A percentile compares a stretch with the other conserved stretches of the same genome.
Conservation (phyloP, 2,329 filamentous ascomycete species). For the Daldinia eschscholtzii region DNA sequence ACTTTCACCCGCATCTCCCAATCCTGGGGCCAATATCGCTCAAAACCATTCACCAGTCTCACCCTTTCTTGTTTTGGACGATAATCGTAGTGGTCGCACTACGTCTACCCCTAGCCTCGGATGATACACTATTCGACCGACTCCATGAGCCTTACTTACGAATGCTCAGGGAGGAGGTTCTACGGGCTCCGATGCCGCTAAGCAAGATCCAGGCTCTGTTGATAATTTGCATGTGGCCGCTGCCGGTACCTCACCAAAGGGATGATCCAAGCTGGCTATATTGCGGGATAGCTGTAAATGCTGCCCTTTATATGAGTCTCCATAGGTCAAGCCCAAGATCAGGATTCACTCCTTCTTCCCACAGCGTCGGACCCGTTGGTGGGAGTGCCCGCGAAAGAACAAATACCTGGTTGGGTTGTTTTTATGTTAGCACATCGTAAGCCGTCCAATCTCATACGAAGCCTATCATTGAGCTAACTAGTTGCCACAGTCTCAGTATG, state of each 20-base stretch:
- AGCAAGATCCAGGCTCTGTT: constrained; percentile 51
- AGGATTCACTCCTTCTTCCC: constrained; percentile 35
- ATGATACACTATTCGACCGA: constrained; percentile 42
- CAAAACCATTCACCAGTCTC: constrained; percentile 45
- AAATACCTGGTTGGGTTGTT: constrained; percentile 52
- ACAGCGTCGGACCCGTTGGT: constrained; percentile 35
- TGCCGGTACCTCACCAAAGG: constrained; percentile 45
- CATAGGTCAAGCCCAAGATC: constrained; percentile 42
- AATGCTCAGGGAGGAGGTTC: constrained; percentile 41
- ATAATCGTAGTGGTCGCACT: constrained; percentile 46
- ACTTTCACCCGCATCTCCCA: constrained; percentile 48
- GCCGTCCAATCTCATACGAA: constrained; percentile 23
- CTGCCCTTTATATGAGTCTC: constrained; percentile 49
- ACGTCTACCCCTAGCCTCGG: constrained; percentile 36
- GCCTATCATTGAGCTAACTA: constrained; percentile 7
- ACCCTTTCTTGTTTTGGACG: constrained; percentile 51
- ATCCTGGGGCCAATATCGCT: constrained; percentile 49
- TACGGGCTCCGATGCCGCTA: constrained; percentile 48
- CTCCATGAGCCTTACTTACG: constrained; percentile 46
- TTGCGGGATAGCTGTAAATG: constrained; percentile 51
- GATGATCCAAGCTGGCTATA: constrained; percentile 52
- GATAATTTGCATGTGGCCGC: constrained; percentile 49
- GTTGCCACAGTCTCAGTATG: constrained; percentile 47
- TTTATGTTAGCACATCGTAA: constrained; percentile 50
- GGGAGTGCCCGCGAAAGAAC: constrained; percentile 44